Conservation (phyloP, 192 early-diverging fungal genomes). For the Allomyces arbusculus region DNA sequence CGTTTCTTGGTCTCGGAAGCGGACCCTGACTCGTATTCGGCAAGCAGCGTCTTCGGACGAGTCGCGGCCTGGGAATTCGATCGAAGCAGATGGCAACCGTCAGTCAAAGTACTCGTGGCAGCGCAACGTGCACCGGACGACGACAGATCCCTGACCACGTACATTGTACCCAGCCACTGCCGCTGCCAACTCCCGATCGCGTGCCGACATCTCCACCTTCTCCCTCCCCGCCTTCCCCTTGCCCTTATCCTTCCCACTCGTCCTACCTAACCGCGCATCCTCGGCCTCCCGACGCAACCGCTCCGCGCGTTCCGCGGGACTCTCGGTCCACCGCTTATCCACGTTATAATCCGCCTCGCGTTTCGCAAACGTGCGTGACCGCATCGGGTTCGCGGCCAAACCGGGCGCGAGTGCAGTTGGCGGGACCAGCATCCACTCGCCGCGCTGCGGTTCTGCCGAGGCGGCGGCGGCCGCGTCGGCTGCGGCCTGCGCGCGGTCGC, state of each 20-base stretch:
- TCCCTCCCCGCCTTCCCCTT: background rate
- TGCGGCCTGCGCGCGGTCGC: background rate
- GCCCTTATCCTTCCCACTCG: too few species aligned
- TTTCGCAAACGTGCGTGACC: background rate
- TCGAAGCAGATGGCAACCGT: background rate
- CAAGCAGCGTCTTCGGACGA: background rate
- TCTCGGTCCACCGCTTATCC: background rate
- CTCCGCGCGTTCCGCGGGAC: background rate
- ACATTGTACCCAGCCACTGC: background rate
- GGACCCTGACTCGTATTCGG: background rate
- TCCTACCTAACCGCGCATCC: background rate
- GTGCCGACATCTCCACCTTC: background rate
- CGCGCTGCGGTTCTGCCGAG: background rate
- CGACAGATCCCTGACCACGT: too few species aligned
- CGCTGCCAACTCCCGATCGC: background rate
- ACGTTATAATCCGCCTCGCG: background rate
- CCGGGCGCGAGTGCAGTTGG: background rate
- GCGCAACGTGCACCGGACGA: too few species aligned
- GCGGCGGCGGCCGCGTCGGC: background rate
- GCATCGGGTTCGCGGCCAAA: background rate
- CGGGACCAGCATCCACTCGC: background rate
- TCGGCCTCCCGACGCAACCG: background rate
- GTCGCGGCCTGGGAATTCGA: background rate
- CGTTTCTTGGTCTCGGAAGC: background rate
- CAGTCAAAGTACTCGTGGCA: too few species aligned